Conservation (phyloP, 352 stramenopile genomes). For the Globisporangium solare region DNA sequence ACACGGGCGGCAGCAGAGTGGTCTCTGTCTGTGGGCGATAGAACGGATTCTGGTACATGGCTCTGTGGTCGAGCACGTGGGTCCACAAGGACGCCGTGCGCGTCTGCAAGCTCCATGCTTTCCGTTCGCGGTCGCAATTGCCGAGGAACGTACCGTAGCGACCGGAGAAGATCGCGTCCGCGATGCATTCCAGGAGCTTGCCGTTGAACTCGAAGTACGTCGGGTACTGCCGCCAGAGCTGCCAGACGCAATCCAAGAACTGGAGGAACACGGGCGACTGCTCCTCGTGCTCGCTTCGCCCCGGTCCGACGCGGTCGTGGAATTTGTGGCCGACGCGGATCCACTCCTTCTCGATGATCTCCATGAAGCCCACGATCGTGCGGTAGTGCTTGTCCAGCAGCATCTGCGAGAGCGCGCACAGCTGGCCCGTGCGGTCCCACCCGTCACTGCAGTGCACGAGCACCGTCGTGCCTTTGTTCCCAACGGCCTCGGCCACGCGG, state of each 20-base stretch:
- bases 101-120: constrained; percentile 35
- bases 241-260: constrained; percentile 88
- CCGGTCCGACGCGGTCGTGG: constrained; percentile 72
- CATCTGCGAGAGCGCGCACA: constrained; percentile 83
- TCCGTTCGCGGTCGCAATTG: constrained; percentile 82
- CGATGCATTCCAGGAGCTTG: constrained; percentile 59
- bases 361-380: constrained; percentile 77
- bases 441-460: constrained; percentile 91
- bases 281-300: constrained; percentile 69
- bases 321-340: constrained; percentile 87
- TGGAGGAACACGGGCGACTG: constrained; percentile 87
- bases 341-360: constrained; percentile 86
- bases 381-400: constrained; percentile 88
- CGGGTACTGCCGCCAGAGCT: constrained; percentile 74
- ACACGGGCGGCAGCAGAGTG: constrained; percentile 49
- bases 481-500: constrained; percentile 57
- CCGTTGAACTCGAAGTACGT: constrained; percentile 86
- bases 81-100: constrained; percentile 75
- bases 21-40: constrained; percentile 42
- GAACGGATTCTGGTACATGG: constrained; percentile 65
- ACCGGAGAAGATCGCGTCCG: constrained; percentile 67
- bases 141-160: constrained; percentile 85
- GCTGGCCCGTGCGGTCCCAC: constrained; percentile 88
- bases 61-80: constrained; percentile 38
- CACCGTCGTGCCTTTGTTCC: constrained; percentile 67